Evolutionary conservation across 306 rosid genomes (phyloP), one percentile per base, ranked within the genome.

Genomic region (Prosopis cineraria): DNA sequence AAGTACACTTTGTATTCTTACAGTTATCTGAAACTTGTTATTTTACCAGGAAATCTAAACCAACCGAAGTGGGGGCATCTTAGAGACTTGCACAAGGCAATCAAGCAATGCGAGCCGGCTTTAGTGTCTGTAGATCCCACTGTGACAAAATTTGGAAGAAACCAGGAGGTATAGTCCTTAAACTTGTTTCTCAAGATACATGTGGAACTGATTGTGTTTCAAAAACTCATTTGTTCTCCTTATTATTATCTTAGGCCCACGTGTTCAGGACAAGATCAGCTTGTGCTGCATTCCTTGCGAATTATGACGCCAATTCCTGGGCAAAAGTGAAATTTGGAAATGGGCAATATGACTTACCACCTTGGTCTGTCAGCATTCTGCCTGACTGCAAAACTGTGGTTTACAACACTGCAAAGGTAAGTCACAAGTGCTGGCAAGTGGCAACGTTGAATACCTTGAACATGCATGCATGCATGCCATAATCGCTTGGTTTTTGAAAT

Each of bases 281-380:
- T 12, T 91, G 97, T 77, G 97, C 97, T 55, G 96, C 98, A 59
- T 94, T 94, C 74, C 90, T 94, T 70, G 84, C 98, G 41, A 94
- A 94, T 67, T 91, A 90, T 70, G 82, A 90, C 77, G 52, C 88
- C 16, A 53, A 12, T 55, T 86, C 89, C 17, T 44, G 79, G 5
- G 84, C 90, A 27, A 91, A 19, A 40, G 88, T 90, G 68, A 74
- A 53, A n/a, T 94, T 91, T 84, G 90, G 91, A 37, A 81, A 76
- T 78, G 82, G 79, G 69, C 81, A 67, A 29, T 94, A 91, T 59
- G 82, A 77, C 36, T 81, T 94, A 47, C 98, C 98, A 9, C 90
- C 96, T 31, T 94, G 98, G 98, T 94, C 98, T 68, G 78, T 94
- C 65, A 91, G 94, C 78, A 84, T 94, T 82, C 94, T 94, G 68